phyloP scores from a whole-genome alignment of 306 rosid species.

The Ormosia emarginata region DNA sequence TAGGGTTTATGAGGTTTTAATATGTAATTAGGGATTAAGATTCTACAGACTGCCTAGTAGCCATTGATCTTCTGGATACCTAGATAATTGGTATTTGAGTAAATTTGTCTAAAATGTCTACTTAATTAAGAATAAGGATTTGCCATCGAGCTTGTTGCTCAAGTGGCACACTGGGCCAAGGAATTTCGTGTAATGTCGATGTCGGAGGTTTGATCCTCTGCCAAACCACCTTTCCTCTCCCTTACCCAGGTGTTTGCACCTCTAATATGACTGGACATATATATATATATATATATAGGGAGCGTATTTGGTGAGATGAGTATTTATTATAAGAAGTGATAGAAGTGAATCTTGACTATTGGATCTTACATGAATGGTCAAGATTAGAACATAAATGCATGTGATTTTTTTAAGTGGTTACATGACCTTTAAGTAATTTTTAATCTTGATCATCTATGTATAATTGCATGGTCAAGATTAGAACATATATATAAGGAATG shows the following conservation, averaged over 20 bases:
- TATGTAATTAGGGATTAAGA: background rate
- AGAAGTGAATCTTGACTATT: too few relatives aligned
- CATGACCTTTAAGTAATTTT: too few relatives aligned
- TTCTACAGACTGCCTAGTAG: background rate
- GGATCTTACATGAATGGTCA: too few relatives aligned
- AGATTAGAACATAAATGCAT: too few relatives aligned
- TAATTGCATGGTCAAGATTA: too few relatives aligned
- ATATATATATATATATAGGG: too few relatives aligned
- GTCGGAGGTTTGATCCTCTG: background rate
- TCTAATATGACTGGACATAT: background rate
- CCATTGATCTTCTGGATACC: background rate
- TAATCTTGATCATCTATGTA: too few relatives aligned
- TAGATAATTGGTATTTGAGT: background rate
- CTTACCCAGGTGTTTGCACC: background rate
- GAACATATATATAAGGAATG: too few relatives aligned
- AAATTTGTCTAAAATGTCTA: background rate
- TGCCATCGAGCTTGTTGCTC: background rate
- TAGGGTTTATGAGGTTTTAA: conserved; percentile 3
- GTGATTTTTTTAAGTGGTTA: too few relatives aligned
- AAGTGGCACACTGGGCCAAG: background rate
- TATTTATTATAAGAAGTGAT: too few relatives aligned
- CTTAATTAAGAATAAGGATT: background rate
- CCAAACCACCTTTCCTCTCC: background rate
- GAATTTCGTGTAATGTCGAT: background rate
- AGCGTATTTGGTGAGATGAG: too few relatives aligned